Base-by-base conservation (phyloP, 1,284 basidiomycete genomes). In the Cryptococcus sp. region DNA sequence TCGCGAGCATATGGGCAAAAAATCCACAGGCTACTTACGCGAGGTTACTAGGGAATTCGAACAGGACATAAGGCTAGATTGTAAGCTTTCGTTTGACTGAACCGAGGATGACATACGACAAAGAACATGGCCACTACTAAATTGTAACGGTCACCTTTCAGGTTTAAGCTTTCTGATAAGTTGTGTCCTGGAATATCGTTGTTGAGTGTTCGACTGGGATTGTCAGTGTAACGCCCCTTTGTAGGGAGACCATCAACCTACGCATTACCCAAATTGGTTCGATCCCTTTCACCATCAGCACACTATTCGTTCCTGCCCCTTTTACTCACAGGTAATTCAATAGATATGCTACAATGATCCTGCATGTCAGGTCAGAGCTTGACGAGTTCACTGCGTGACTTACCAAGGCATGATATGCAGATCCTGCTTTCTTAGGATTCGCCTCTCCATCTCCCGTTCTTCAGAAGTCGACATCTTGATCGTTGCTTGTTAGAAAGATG, bases 381-480 rank as follows among this genome's bases (percentile, higher is more conserved):
- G 19, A 18, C n/a, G n/a, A n/a, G n/a, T n/a, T n/a, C n/a, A n/a
- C n/a, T n/a, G n/a, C n/a, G n/a, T n/a, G 10, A 55, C 44, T 21
- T 28, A 43, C 58, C 57, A 61, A 14, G 62, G 60, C 58, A 62
- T 60, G 49, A 64, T 60, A 28, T 55, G 54, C 49, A 49, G 3
- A 40, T 64, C 62, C 41, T 61, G 46, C 48, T 64, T 64, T 5
- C 60, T 45, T 19, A 64, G 57, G 1, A 64, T 46, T 16, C 55
- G 50, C 28, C 54, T 56, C 55, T 64, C 62, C 36, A 89, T 48
- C 82, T 81, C 54, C 11, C 39, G 39, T n/a, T 41, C 14, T 9
- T 41, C 39, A 9, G 39, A 41, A 14, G 7, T 41, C 11, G 19
- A 9, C 32, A 34, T 34, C 10, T 34, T 16, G 10, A 34, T 34